Percentiles rank a stretch among this genome's conserved stretches.
Conservation (phyloP, 345 rosid genomes). For the Atalantia buxifolia region DNA sequence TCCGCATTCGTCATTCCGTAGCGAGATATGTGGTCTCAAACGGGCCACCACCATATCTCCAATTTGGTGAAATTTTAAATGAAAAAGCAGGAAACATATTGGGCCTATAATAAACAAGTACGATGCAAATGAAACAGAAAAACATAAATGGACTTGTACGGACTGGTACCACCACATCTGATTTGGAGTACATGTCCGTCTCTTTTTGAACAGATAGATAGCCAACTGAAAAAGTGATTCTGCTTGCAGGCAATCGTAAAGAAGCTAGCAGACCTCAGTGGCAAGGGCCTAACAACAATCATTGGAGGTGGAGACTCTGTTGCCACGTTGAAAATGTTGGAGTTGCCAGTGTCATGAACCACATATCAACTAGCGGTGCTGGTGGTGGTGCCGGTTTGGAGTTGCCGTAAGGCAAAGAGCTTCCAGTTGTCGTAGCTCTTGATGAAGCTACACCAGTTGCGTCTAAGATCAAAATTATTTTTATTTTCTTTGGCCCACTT, state of each 20-base stretch:
- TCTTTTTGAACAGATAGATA: background rate
- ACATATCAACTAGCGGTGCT: constrained; percentile 74
- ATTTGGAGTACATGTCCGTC: background rate
- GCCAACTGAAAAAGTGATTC: background rate
- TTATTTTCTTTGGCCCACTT: background rate
- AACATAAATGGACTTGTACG: too few species aligned
- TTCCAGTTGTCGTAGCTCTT: constrained; percentile 78
- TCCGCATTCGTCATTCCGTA: too few species aligned
- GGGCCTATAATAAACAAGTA: too few species aligned
- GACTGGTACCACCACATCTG: background rate
- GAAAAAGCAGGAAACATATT: too few species aligned
- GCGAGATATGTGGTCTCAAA: too few species aligned
- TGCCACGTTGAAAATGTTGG: constrained; percentile 71
- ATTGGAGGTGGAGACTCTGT: constrained; percentile 89
- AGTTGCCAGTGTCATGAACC: constrained; percentile 74
- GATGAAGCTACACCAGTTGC: constrained; percentile 53
- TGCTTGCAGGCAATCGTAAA: constrained; percentile 64
- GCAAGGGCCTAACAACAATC: constrained; percentile 75
- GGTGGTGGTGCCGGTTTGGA: constrained; percentile 35
- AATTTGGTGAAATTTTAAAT: too few species aligned
- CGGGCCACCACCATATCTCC: too few species aligned
- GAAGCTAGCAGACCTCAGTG: constrained; percentile 82
- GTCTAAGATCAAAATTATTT: constrained; percentile 29
- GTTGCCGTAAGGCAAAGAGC: constrained; percentile 60
- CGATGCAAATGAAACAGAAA: too few species aligned